Conservation (phyloP, 306 rosid genomes). For the Vicia sativa region DNA sequence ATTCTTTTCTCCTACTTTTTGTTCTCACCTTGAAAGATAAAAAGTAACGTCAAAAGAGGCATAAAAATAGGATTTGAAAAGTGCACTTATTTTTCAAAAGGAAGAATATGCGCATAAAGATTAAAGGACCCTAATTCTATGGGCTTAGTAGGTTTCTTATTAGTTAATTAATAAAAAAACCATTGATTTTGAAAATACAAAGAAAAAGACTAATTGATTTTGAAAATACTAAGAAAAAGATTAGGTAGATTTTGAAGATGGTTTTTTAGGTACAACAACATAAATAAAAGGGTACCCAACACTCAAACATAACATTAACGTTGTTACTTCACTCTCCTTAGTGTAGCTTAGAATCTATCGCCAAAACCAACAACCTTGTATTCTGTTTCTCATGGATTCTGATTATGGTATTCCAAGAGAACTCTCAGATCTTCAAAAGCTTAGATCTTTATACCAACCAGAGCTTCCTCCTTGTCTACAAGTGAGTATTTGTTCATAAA, state of each 20-base stretch:
- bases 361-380: background rate
- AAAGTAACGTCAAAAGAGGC: background rate
- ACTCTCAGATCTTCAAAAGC: conserved; percentile 84
- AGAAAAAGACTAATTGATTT: conserved; percentile 7
- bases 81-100: background rate
- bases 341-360: conserved; percentile 16
- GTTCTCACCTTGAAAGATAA: background rate
- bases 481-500: background rate
- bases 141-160: conserved; percentile 18
- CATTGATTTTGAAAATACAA: conserved; percentile 37
- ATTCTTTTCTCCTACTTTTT: too few relatives aligned
- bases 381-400: conserved; percentile 57
- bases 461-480: conserved; percentile 79
- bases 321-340: conserved; percentile 36
- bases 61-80: background rate
- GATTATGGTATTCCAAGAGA: conserved; percentile 92
- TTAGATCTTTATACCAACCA: conserved; percentile 78
- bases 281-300: conserved; percentile 18
- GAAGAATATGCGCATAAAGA: conserved; percentile 40
- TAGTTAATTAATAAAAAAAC: background rate
- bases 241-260: conserved; percentile 7
- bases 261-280: conserved; percentile 20
- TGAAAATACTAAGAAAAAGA: conserved; percentile 32
- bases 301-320: conserved; percentile 3
- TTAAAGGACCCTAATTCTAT: conserved; percentile 33